Base-by-base conservation (phyloP, 805 yeast genomes). In the Candida sakaeoensis region DNA sequence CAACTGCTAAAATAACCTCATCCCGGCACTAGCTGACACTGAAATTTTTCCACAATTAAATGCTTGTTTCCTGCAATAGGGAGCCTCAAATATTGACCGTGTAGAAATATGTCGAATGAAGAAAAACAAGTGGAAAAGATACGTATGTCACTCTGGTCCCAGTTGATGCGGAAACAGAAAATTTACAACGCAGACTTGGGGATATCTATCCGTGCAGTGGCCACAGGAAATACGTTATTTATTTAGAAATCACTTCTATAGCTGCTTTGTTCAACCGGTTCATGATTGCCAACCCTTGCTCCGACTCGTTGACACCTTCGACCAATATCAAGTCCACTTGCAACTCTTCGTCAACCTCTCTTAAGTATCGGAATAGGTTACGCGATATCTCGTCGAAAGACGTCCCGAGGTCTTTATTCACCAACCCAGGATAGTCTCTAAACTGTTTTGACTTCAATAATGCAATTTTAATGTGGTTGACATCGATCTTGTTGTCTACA, bases 231-330 rank as follows among this genome's bases (percentile, higher is more conserved):
- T 23, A 14, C 30, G 7, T 13, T 22, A 27, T 33, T 13, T 21
- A 36, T 28, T 23, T 12, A 23, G 24, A 16, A 9, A 31, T 14
- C 10, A 36, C 39, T 21, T 71, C 75, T 5, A 75, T 62, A 0
- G 97, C 95, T 3, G 97, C 97, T 58, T 90, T 90, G 25, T 74
- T 70, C 23, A 91, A 66, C 50, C 99, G 66, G 58, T 93, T 93
- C 96, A 93, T 91, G 26, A 93, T 83, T 0, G 99, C 99, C 41
- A 90, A 68, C 0, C 99, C 99, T 54, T 89, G 93, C 39, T 82
- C 74, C 1, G 68, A 63, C 47, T 85, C 89, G 19, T 69, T 77
- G 6, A 89, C 77, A 0, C 95, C 95, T 58, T 90, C 97, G 1
- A 90, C 89, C 35, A 93, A 69, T 8, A 93, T 88, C 26, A 79